A percentile compares a stretch with the other conserved stretches of the same genome.
Conservation (phyloP, 2,329 filamentous ascomycete genomes). For the Aspergillus fijiensis region DNA sequence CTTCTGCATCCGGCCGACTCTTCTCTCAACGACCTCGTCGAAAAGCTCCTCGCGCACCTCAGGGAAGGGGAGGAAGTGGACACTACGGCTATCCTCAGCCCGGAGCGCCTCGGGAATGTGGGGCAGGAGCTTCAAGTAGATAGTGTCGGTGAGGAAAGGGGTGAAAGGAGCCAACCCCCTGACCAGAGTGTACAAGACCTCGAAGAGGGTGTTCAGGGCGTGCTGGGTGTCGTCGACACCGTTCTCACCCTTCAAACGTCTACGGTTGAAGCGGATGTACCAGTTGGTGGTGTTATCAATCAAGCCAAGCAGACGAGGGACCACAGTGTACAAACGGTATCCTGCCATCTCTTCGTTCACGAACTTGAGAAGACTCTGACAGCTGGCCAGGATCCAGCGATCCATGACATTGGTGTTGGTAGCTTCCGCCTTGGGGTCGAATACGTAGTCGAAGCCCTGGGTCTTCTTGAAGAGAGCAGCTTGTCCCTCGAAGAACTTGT, state of each 20-base stretch:
- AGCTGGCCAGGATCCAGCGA: slow-evolving; percentile 88
- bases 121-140: slow-evolving; percentile 79
- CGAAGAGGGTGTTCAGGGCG: slow-evolving; percentile 90
- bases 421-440: slow-evolving; percentile 72
- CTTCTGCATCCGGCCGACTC: slow-evolving; percentile 87
- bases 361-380: slow-evolving; percentile 85
- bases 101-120: slow-evolving; percentile 73
- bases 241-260: slow-evolving; percentile 85
- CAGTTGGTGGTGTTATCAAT: slow-evolving; percentile 98
- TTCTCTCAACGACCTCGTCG: slow-evolving; percentile 79
- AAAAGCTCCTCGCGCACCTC: slow-evolving; percentile 86
- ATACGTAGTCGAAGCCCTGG: slow-evolving; percentile 71
- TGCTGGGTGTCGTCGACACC: slow-evolving; percentile 83
- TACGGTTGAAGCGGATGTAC: slow-evolving; percentile 95
- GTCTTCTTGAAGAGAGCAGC: slow-evolving; percentile 83
- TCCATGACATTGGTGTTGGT: slow-evolving; percentile 92
- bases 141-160: slow-evolving; percentile 91
- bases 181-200: slow-evolving; percentile 86
- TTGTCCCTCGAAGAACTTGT: slow-evolving; percentile 93
- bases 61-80: slow-evolving; percentile 91
- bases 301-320: slow-evolving; percentile 75
- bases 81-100: slow-evolving; percentile 74
- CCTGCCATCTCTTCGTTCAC: slow-evolving; percentile 87
- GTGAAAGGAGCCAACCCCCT: slow-evolving; percentile 90
- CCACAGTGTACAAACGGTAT: slow-evolving; percentile 85